Base-by-base conservation (phyloP, 371 early-diverging fungal species). In the Blakeslea trispora region DNA sequence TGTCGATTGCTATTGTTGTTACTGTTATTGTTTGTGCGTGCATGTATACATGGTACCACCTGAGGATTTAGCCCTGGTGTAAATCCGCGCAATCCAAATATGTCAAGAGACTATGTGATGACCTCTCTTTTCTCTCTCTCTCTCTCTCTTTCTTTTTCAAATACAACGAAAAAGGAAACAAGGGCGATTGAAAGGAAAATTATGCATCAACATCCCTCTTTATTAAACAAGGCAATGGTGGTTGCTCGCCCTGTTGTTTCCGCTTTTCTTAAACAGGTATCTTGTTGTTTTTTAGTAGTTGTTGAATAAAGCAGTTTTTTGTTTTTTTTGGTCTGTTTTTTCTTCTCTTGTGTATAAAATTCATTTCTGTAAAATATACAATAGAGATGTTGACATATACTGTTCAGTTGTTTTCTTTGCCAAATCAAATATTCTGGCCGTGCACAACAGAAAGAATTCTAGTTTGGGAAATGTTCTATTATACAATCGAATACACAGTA, bases 401-500 rank as follows among this genome's bases (percentile, higher is more conserved):
- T n/a, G n/a, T n/a, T n/a, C n/a, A n/a, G n/a, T 28, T 28, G 28
- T 5, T 7, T 37, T 10, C 11, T 10, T 37, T 6, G 11, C 37
- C 37, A 37, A 37, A 37, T 13, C 11, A 2, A 11, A 37, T 37
- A 11, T 4, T 14, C 11, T 37, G 37, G 37, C 37, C 37, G 37
- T 37, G 37, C 37, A 37, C 37, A 37, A 13, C 2, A 9, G 14
- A 37, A 37, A 6, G 37, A 7, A 37, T 37, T 3, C 37, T 10
- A 37, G 37, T 37, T 37, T 37, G 14, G 37, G 37, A 37, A 37
- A 37, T 37, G 37, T 37, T 37, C 37, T 37, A 37, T 37, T 37
- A 37, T 3, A 14, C 9, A 37, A 9, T 37, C 2, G 10, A 10
- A 32, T 6, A 32, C 32, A 10, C 5, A 41, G 14, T 41, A 41